These are phyloP conservation scores for Limonium bicolor DNA, from an alignment of 148 eudicot genomes.

Conservation along the genomic window DNA sequence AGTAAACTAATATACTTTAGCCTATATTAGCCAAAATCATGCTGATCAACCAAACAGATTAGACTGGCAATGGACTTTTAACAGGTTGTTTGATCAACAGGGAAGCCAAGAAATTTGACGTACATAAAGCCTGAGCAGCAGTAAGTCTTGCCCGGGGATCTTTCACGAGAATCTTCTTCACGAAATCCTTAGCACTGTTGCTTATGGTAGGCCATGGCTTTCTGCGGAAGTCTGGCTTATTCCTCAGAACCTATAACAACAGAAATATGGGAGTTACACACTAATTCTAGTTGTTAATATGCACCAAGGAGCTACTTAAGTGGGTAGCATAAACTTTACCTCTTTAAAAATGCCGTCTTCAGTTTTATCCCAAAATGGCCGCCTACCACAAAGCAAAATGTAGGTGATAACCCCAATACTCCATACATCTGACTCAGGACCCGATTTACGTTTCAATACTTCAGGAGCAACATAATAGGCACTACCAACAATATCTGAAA, in stretches of 20 bases:
- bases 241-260: conserved; percentile 59
- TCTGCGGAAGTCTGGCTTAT: conserved; percentile 94
- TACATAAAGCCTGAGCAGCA: conserved; percentile 96
- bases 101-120: too few relatives aligned
- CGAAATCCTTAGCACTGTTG: conserved; percentile 84
- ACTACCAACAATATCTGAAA: conserved; percentile 89
- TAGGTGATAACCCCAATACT: conserved; percentile 96
- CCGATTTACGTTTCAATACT: conserved; percentile 87
- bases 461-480: conserved; percentile 99
- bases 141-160: conserved; percentile 93
- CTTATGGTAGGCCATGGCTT: conserved; percentile 91
- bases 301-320: too few relatives aligned
- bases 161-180: conserved; percentile 70
- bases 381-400: conserved; percentile 92
- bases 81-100: too few relatives aligned
- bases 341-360: conserved; percentile 96
- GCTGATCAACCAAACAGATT: too few relatives aligned
- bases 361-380: conserved; percentile 99
- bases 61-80: too few relatives aligned
- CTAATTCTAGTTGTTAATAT: too few relatives aligned
- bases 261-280: not conserved
- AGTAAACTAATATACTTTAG: too few relatives aligned
- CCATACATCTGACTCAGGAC: conserved; percentile 98
- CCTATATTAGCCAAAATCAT: too few relatives aligned
- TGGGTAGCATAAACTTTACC: too few relatives aligned